Base-by-base conservation (phyloP, 495 filamentous ascomycete genomes). In the Podospora conica region DNA sequence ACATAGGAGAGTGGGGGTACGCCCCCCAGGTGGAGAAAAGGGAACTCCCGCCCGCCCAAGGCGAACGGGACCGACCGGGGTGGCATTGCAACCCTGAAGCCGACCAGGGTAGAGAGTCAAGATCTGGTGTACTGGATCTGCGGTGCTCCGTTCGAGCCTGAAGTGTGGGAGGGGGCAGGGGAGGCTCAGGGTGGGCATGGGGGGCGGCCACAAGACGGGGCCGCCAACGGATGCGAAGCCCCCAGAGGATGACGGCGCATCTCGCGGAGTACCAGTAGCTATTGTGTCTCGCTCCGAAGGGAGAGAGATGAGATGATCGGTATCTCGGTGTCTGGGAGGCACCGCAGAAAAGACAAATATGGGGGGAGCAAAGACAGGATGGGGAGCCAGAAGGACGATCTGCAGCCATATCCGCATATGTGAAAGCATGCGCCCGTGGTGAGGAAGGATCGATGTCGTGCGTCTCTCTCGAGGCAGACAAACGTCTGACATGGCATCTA, bases 11-110 rank as follows among this genome's bases (percentile, higher is more conserved):
- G 56, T 24, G 33, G 31, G 23, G 62, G 53, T 22, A 9, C 9
- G 18, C 23, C 11, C 12, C 40, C 23, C 27, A 48, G 53, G 21
- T 59, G 55, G 53, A 60, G 54, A 55, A 33, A 40, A 66, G 60
- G 60, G 56, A 64, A 28, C 60, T 60, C 61, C 68, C 58, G 57
- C n/a, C 58, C 28, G 55, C 24, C 63, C 59, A 55, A 66, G 54
- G 63, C 67, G 63, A 20, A 60, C 53, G 40, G 40, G 40, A 48
- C 54, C 25, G 63, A 58, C 58, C 18, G 25, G 27, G 60, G 53
- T 21, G 23, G 31, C 31, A 63, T 48, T 48, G 23, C 24, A 24
- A 55, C 40, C 11, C 15, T 11, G 25, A n/a, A 21, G 23, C 6
- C 21, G 48, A 55, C 48, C 53, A 55, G 61, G 61, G 12, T 23